Evolutionary conservation across 805 yeast genomes (phyloP), one percentile per base, ranked within the genome.

Genomic region (Kazachstania kunashirensis): DNA sequence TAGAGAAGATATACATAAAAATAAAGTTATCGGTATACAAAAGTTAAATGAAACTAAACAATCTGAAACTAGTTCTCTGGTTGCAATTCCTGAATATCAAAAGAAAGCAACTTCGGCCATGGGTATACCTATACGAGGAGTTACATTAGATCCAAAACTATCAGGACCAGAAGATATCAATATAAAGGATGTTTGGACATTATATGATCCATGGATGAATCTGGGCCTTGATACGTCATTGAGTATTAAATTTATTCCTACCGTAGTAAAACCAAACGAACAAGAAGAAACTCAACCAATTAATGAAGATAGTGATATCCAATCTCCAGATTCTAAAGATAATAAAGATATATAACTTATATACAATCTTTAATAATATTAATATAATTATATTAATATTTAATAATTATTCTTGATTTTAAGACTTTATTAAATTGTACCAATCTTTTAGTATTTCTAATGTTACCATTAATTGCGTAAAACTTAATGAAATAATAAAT

Each of bases 191-290:
- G 41, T 53, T 4, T 58, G 62, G 61, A 38, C 50, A 4, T 34
- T 55, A 3, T 53, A 58, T 32, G 59, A 57, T 38, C 64, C 64
- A 6, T 59, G 64, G 64, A 48, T 54, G 46, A 53, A 48, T 17
- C 38, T 59, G 26, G 63, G 59, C 3, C 41, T 59, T 14, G 62
- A 59, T 27, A 55, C 62, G 1, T 52, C 62, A 6, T 43, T 59
- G 26, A 57, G 62, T 37, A 57, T 57, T 10, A 58, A 57, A 36
- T 55, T 59, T 32, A 44, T 59, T 14, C 64, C 64, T 4, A 56
- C 59, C 2, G 52, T 49, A 15, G 41, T 46, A 34, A 33, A 16
- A 12, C 21, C 14, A n/a, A 14, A 19, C 4, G 24, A 26, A 17
- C 24, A 1, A 11, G 18, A 35, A 38, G 23, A 20, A 7, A 10